These are phyloP conservation scores for Lentinula sp. DNA, from an alignment of 768 basidiomycete genomes.

Conservation along the genomic window DNA sequence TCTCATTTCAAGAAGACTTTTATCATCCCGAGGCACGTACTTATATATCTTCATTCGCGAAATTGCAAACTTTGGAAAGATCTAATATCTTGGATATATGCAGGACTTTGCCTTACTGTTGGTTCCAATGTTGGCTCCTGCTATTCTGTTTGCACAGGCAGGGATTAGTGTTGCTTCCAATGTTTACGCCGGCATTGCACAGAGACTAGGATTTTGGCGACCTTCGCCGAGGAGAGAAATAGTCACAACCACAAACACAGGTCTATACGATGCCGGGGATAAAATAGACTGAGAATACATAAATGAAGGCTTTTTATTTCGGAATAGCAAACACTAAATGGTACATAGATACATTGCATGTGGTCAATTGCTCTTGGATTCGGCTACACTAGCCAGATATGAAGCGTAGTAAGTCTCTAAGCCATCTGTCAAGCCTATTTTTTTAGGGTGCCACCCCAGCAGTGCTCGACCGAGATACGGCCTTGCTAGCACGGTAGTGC, in stretches of 20 bases:
- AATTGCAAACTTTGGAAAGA: not conserved
- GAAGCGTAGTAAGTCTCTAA: slow-evolving; percentile 35
- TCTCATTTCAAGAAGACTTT: slow-evolving; percentile 53
- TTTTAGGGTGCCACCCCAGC: slow-evolving; percentile 37
- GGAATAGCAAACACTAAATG: not conserved
- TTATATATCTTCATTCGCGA: not conserved
- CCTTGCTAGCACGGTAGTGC: slow-evolving; percentile 23
- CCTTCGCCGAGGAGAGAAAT: not conserved
- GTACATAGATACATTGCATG: not conserved
- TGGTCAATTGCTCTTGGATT: not conserved
- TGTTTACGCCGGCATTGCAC: slow-evolving; percentile 23
- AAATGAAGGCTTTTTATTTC: not conserved
- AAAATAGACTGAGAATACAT: not conserved
- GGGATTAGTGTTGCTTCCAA: slow-evolving; percentile 19
- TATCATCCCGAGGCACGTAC: slow-evolving; percentile 45
- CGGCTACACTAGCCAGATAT: slow-evolving; percentile 10
- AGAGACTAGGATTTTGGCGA: slow-evolving; percentile 27
- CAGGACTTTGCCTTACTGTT: slow-evolving; percentile 39
- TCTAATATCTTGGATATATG: not conserved
- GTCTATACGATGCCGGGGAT: slow-evolving; percentile 3
- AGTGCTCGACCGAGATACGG: slow-evolving; percentile 34
- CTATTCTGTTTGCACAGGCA: slow-evolving; percentile 26
- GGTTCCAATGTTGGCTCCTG: slow-evolving; percentile 33
- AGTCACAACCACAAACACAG: not conserved
- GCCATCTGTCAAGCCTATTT: slow-evolving; percentile 35